A percentile compares a stretch with the other conserved stretches of the same genome.
phyloP scores from a whole-genome alignment of 768 basidiomycete species.

The Pulveroboletus ravenelii region DNA sequence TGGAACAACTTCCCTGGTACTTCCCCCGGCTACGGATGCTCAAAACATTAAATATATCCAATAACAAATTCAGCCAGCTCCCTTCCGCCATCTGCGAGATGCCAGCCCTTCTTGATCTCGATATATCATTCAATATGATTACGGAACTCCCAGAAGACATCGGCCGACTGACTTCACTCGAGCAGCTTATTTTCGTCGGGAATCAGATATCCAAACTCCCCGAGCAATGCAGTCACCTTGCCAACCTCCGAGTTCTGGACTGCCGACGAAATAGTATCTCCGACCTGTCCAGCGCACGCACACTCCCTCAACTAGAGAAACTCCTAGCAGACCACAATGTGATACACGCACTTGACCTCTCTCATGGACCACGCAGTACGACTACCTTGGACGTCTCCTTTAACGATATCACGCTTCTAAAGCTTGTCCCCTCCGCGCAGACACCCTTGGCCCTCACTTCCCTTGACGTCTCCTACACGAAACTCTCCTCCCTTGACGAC shows the following conservation, averaged over 20 bases:
- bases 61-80: slow-evolving; percentile 83
- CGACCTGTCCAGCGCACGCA: slow-evolving; percentile 66
- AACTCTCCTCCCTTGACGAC: slow-evolving; percentile 80
- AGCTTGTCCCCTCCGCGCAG: slow-evolving; percentile 47
- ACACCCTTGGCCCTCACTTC: slow-evolving; percentile 57
- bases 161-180: slow-evolving; percentile 60
- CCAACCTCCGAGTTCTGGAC: slow-evolving; percentile 67
- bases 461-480: slow-evolving; percentile 84
- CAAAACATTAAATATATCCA: slow-evolving; percentile 84
- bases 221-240: slow-evolving; percentile 48
- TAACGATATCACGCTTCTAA: slow-evolving; percentile 85
- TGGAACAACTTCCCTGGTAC: slow-evolving; percentile 81
- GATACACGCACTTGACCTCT: slow-evolving; percentile 75
- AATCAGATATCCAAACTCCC: slow-evolving; percentile 79
- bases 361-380: slow-evolving; percentile 60
- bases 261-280: slow-evolving; percentile 80
- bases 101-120: slow-evolving; percentile 72
- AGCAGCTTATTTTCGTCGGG: slow-evolving; percentile 76
- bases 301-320: slow-evolving; percentile 61
- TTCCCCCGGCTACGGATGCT: slow-evolving; percentile 72
- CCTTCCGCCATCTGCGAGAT: slow-evolving; percentile 75
- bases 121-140: slow-evolving; percentile 93
- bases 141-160: slow-evolving; percentile 77
- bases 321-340: slow-evolving; percentile 81
- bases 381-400: slow-evolving; percentile 66